Evolutionary conservation across 2,329 filamentous ascomycete genomes (phyloP), one percentile per base, ranked within the genome.

Genomic region (Rutstroemia sydowiana): DNA sequence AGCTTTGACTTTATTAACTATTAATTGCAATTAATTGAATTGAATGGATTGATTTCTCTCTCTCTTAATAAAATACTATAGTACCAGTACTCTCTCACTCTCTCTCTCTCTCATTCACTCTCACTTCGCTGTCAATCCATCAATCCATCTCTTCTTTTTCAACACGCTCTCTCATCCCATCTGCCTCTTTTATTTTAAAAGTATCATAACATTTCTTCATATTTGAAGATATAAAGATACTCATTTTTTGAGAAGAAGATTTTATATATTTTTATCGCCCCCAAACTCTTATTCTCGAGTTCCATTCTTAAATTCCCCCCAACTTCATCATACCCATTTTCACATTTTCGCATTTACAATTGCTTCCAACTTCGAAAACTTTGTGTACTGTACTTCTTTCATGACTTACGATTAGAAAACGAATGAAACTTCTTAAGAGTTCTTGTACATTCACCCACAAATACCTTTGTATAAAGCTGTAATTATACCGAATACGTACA

Each of bases 381-480:
- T 39, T 21, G 36, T 39, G 16, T 16, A 18, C 20, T 28, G 39
- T 42, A 20, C 14, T 41, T 28, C 37, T 43, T 46, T 57, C 43
- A 59, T 53, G 57, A 60, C 36, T 42, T 52, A 57, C 55, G 57
- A 52, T 52, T 54, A 44, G 39, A 51, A n/a, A 40, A 60, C 55
- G 58, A 58, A 26, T 26, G 23, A 26, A 26, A 26, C 23, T 23
- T 48, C 40, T 55, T 43, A 54, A 52, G 52, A 54, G 16, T 41
- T 48, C 49, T 45, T 57, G 47, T 60, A 58, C 49, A 51, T 55
- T 55, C 54, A 55, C 42, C 54, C 50, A 48, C 39, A 56, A n/a
- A 26, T 58, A 53, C 54, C 46, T 59, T 20, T 61, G 56, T 60
- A 58, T 57, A 60, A 51, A 55, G 18, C 31, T 59, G 54, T 61